A percentile compares a stretch with the other conserved stretches of the same genome.
These are phyloP conservation scores for Aspergillus quadrilineatus DNA, from an alignment of 2,329 filamentous ascomycete genomes.

Conservation along the genomic window DNA sequence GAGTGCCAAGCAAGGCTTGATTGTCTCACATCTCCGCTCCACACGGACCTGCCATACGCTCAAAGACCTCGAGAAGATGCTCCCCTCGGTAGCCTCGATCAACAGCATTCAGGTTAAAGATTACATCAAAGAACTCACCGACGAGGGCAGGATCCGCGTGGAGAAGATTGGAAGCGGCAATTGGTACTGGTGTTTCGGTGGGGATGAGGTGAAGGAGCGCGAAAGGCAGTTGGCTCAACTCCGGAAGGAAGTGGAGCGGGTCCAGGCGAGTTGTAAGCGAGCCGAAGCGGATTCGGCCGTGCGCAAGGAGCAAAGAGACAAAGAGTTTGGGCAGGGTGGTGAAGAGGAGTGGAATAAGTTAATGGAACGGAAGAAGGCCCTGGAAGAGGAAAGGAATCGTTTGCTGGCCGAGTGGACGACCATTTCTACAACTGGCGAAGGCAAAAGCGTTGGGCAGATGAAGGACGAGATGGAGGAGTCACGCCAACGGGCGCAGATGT, in stretches of 20 bases:
- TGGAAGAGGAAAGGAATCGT: conserved; percentile 32
- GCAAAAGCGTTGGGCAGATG: conserved; percentile 33
- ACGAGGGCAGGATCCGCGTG: conserved; percentile 62
- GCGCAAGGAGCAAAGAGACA: conserved; percentile 36
- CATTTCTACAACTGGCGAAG: conserved; percentile 29
- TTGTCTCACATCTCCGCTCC: conserved; percentile 60
- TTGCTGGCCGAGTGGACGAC: conserved; percentile 27
- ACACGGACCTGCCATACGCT: conserved; percentile 63
- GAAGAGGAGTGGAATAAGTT: conserved; percentile 24
- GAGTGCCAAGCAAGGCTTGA: conserved; percentile 57
- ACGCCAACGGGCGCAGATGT: conserved; percentile 30
- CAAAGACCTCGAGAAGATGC: conserved; percentile 66
- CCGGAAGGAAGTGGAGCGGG: conserved; percentile 30
- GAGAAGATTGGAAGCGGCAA: conserved; percentile 71
- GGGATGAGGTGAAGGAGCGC: conserved; percentile 54
- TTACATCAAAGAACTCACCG: conserved; percentile 61
- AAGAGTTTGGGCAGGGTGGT: conserved; percentile 9
- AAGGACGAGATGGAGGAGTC: conserved; percentile 33
- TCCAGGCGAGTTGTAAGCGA: conserved; percentile 30
- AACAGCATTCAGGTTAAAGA: conserved; percentile 68
- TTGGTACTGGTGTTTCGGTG: conserved; percentile 69
- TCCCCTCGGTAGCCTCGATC: conserved; percentile 62
- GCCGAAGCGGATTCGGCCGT: conserved; percentile 37
- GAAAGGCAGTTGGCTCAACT: conserved; percentile 34
- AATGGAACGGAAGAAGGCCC: conserved; percentile 21